Evolutionary conservation across 805 yeast genomes (phyloP).

Genomic region (Candida sanyiensis): DNA sequence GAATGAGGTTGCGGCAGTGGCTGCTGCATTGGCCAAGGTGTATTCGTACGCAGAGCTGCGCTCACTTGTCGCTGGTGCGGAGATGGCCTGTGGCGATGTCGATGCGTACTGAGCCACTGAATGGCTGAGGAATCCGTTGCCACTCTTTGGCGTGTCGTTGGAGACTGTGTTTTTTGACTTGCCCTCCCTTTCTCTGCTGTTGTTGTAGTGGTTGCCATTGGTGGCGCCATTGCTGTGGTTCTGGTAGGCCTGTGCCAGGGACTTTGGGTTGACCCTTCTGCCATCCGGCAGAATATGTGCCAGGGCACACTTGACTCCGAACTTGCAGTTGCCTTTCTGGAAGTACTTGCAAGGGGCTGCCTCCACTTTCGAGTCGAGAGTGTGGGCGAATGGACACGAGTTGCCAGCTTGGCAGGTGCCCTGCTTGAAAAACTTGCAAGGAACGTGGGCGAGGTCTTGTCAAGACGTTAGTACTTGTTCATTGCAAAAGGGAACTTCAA

Average conservation of each 20-base stretch:
- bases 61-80: neutral
- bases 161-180: neutral
- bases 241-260: constrained; percentile 30
- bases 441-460: constrained; percentile 81
- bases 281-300: constrained; percentile 91
- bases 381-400: constrained; percentile 88
- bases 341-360: constrained; percentile 82
- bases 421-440: constrained; percentile 88
- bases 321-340: constrained; percentile 94
- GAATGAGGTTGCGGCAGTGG: too few species aligned
- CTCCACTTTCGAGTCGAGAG: constrained; percentile 43
- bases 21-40: too few species aligned
- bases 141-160: neutral
- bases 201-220: constrained; percentile 2
- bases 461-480: constrained; percentile 16
- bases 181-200: neutral
- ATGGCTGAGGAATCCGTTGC: constrained; percentile 2
- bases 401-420: constrained; percentile 95
- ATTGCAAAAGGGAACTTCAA: too few species aligned
- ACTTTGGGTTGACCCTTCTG: constrained; percentile 58
- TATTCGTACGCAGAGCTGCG: too few species aligned
- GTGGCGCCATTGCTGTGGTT: constrained; percentile 15
- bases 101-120: neutral
- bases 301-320: constrained; percentile 90
- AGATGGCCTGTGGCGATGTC: constrained; percentile 1